Base-by-base conservation (phyloP, 345 rosid species). In the Gossypium mustelinum region DNA sequence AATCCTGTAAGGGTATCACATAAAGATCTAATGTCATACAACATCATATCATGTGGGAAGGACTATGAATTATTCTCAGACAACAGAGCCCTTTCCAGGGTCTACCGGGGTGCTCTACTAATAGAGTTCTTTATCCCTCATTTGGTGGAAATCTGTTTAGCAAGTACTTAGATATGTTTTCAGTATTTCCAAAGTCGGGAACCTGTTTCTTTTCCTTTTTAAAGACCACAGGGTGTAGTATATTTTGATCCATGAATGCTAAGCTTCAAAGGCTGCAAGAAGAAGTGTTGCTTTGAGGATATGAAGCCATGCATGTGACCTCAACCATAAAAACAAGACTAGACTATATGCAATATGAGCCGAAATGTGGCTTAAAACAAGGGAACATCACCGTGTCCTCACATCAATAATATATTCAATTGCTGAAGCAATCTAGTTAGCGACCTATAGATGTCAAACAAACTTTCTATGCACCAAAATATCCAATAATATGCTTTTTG, bases 1-100 rank as follows among this genome's bases (percentile, higher is more conserved):
- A 89, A 84, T 94, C 98, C 98, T 92, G 85, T 54, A 70, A 85
- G 10, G n/a, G 13, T 48, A 75, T 76, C 43, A 9, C 52, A 73
- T 41, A 58, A 56, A 58, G 62, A 44, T 85, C 68, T 74, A 51
- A 47, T 48, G 57, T 63, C 59, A 61, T 29, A 27, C 9, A 22
- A 54, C 9, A 43, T 22, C 22, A 61, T 4, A 10, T 57, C n/a
- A 57, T 41, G 52, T 61, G 59, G 59, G 67, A 44, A 70, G 17
- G 45, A 10, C 25, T 18, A 47, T 57, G 62, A 24, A 58, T 24
- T 71, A 72, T 76, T 44, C 52, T 41, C 13, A 27, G 62, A 29
- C 16, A 16, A n/a, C 45, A 18, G 24, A 16, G 62, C 47, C 52
- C 44, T 24, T 75, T 22, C 65, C 58, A 52, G 48, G 68, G 48